Evolutionary conservation across 2,329 filamentous ascomycete species (phyloP).

Genomic region (Thermoascus crustaceus): DNA sequence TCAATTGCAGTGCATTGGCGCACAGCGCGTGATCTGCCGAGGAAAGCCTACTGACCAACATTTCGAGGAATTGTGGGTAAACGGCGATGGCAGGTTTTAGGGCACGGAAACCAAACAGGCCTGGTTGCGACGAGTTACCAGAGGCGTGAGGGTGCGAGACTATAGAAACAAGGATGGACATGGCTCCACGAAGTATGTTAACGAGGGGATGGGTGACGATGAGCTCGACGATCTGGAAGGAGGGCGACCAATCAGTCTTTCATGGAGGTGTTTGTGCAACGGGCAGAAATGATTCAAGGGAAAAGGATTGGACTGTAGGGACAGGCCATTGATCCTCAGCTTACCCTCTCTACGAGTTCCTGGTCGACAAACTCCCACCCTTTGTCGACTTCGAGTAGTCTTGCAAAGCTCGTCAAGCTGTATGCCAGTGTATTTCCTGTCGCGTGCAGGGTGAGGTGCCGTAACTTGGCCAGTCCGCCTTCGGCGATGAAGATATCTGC

Average conservation of each 20-base stretch:
- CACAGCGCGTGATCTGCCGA: slow-evolving; percentile 93
- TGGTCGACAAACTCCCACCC: slow-evolving; percentile 69
- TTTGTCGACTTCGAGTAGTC: slow-evolving; percentile 90
- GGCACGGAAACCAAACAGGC: slow-evolving; percentile 77
- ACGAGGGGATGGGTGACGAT: slow-evolving; percentile 93
- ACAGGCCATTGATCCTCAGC: slow-evolving; percentile 14
- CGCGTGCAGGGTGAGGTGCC: slow-evolving; percentile 73
- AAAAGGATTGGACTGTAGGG: neutral
- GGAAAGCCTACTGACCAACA: slow-evolving; percentile 82
- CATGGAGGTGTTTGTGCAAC: too few relatives aligned
- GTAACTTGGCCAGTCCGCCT: slow-evolving; percentile 72
- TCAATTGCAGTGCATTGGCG: slow-evolving; percentile 87
- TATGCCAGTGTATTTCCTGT: slow-evolving; percentile 94
- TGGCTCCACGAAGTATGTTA: slow-evolving; percentile 92
- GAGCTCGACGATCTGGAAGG: slow-evolving; percentile 66
- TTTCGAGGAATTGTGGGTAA: slow-evolving; percentile 89
- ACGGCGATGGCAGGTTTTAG: slow-evolving; percentile 85
- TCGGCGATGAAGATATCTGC: slow-evolving; percentile 92
- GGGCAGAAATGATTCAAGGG: neutral
- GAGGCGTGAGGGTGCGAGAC: slow-evolving; percentile 72
- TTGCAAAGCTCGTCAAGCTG: slow-evolving; percentile 77
- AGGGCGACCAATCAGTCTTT: slow-evolving; percentile 2
- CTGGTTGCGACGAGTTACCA: slow-evolving; percentile 44
- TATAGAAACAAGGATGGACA: slow-evolving; percentile 91
- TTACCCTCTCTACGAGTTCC: slow-evolving; percentile 51